Evolutionary conservation across 306 rosid genomes (phyloP).

Genomic region (Gleditsia sinensis): DNA sequence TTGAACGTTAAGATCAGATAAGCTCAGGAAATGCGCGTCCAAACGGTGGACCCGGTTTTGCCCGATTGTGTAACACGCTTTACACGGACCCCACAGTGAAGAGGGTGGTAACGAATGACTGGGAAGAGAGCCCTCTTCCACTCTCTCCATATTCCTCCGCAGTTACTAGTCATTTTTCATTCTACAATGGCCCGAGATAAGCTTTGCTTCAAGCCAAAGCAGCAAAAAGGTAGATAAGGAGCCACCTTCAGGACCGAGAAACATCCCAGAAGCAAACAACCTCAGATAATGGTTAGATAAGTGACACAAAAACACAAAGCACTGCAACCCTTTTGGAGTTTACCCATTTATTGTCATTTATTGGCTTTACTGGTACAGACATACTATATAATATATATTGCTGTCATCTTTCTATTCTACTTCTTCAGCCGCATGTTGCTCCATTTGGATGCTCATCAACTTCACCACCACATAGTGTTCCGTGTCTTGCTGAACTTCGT

Average conservation of each 20-base stretch:
- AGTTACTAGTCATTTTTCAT: neutral
- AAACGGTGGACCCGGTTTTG: conserved; percentile 31
- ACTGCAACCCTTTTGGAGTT: conserved; percentile 27
- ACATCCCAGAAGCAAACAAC: conserved; percentile 65
- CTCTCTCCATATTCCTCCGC: neutral
- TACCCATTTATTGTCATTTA: conserved; percentile 31
- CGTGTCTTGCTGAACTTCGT: conserved; percentile 4
- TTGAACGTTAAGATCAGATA: too few species aligned
- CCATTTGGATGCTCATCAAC: conserved; percentile 27
- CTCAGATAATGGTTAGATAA: conserved; percentile 26
- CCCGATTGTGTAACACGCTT: conserved; percentile 47
- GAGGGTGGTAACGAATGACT: too few species aligned
- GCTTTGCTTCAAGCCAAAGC: conserved; percentile 11
- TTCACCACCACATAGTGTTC: neutral
- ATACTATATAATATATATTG: neutral
- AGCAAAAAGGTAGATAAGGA: neutral
- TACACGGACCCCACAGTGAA: conserved; percentile 43
- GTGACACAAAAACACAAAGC: neutral
- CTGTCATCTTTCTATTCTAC: neutral
- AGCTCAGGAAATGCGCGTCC: conserved; percentile 23
- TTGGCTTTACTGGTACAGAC: neutral
- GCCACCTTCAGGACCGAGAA: conserved; percentile 39
- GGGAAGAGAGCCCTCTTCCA: neutral
- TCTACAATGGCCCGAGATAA: neutral
- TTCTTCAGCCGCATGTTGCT: conserved; percentile 50